These are phyloP conservation scores for Edaphochlamys debaryana DNA, from an alignment of 139 green algal genomes.

Conservation along the genomic window DNA sequence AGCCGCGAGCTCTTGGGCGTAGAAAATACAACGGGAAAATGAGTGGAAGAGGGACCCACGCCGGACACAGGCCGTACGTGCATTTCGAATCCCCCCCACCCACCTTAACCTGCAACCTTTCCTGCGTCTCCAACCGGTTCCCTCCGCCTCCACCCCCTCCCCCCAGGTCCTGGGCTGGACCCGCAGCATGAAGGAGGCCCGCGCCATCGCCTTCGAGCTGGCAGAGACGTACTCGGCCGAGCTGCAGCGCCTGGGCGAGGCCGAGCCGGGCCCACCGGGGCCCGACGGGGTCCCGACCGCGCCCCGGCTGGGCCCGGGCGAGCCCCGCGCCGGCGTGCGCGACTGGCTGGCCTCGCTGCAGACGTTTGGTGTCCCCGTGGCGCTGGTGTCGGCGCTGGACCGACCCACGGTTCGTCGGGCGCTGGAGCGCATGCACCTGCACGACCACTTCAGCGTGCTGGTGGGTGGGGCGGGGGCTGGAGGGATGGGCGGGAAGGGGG, in stretches of 20 bases:
- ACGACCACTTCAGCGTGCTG: conserved; percentile 66
- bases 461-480: conserved; percentile 71
- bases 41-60: no score
- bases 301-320: no score
- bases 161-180: conserved; percentile 74
- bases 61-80: no score
- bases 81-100: no score
- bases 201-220: conserved; percentile 68
- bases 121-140: no score
- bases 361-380: conserved; percentile 72
- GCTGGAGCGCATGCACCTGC: conserved; percentile 71
- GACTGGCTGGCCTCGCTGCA: conserved; percentile 79
- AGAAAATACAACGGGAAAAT: no score
- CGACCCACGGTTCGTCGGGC: conserved; percentile 45
- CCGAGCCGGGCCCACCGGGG: no score
- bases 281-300: neutral
- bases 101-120: no score
- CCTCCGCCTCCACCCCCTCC: no score
- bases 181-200: conserved; percentile 55
- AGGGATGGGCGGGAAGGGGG: neutral
- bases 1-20: no score
- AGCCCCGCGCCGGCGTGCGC: no score
- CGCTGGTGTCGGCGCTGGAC: conserved; percentile 72
- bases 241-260: conserved; percentile 41
- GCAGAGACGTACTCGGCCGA: conserved; percentile 53